Conservation (phyloP, 352 stramenopile species). For the Phytopythium aichiense region DNA sequence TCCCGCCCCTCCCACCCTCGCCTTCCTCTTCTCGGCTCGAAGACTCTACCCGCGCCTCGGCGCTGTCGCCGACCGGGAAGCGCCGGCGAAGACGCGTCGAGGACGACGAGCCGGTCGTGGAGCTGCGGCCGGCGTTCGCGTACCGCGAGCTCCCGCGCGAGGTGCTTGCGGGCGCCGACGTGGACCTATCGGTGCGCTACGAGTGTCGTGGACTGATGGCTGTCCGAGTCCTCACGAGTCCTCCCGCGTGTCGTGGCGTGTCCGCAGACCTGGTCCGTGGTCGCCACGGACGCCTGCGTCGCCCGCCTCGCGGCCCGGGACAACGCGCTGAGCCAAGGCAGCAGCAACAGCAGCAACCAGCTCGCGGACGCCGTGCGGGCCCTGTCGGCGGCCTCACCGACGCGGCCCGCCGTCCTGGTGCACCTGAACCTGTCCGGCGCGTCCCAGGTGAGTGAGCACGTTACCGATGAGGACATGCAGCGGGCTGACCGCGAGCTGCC, state of each 20-base stretch:
- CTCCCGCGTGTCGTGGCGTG: neutral
- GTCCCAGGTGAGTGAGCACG: slow-evolving; percentile 21
- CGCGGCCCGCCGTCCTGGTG: slow-evolving; percentile 17
- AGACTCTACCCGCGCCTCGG: neutral
- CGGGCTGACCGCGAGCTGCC: neutral
- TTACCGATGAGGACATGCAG: neutral
- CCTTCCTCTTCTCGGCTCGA: neutral
- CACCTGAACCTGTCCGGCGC: slow-evolving; percentile 38
- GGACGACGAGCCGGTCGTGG: slow-evolving; percentile 12
- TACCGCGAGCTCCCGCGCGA: slow-evolving; percentile 68
- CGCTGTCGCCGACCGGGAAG: neutral
- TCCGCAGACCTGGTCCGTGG: slow-evolving; percentile 58
- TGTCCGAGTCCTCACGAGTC: neutral
- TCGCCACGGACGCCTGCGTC: slow-evolving; percentile 59
- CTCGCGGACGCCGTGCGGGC: slow-evolving; percentile 17
- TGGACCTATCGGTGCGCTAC: slow-evolving; percentile 53
- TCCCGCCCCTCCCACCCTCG: slow-evolving; percentile 9
- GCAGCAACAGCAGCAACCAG: slow-evolving; percentile 20
- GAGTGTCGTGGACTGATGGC: neutral
- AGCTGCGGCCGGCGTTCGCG: slow-evolving; percentile 39
- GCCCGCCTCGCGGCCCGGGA: slow-evolving; percentile 21
- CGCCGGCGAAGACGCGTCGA: neutral
- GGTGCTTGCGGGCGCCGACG: slow-evolving; percentile 42
- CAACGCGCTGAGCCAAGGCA: neutral
- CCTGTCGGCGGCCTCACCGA: neutral